Evolutionary conservation across 1,139 yeast species (phyloP).

Genomic region (Lodderomyces margitis): DNA sequence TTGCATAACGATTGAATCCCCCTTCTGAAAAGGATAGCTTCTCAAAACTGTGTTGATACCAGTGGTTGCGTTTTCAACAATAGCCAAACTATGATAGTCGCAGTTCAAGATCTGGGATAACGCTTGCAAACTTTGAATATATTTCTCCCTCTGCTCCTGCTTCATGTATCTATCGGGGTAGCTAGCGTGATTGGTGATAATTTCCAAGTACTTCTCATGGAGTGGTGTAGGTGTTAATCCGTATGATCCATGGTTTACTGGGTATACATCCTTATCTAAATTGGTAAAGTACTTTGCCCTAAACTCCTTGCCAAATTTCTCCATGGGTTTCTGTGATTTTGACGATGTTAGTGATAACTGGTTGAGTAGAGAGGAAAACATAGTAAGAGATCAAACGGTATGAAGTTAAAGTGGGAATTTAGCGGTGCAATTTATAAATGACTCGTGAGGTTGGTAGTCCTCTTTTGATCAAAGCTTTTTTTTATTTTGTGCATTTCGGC

Average conservation of each 20-base stretch:
- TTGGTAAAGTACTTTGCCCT: slow-evolving; percentile 44
- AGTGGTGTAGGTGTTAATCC: slow-evolving; percentile 49
- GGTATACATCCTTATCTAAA: slow-evolving; percentile 33
- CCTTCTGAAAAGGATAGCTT: slow-evolving; percentile 49
- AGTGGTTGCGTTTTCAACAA: slow-evolving; percentile 59
- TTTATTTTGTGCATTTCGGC: background rate
- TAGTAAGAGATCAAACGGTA: background rate
- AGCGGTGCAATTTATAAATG: too few species aligned
- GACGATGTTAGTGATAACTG: slow-evolving; percentile 1
- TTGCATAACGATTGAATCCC: slow-evolving; percentile 54
- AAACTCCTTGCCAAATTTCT: slow-evolving; percentile 50
- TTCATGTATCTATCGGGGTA: slow-evolving; percentile 44
- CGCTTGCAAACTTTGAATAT: slow-evolving; percentile 28
- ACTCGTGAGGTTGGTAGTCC: background rate
- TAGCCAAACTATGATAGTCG: slow-evolving; percentile 44
- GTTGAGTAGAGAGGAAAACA: slow-evolving; percentile 4
- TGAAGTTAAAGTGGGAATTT: background rate
- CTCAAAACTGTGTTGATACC: slow-evolving; percentile 61
- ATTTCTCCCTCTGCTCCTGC: slow-evolving; percentile 21
- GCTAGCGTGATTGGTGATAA: slow-evolving; percentile 25
- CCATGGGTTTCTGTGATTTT: slow-evolving; percentile 15
- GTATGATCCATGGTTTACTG: slow-evolving; percentile 56
- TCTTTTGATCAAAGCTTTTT: too few species aligned
- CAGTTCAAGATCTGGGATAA: slow-evolving; percentile 43
- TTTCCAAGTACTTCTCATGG: slow-evolving; percentile 23